Evolutionary conservation across 2,329 filamentous ascomycete species (phyloP).

Genomic region (Teratosphaeria epicoccoides): DNA sequence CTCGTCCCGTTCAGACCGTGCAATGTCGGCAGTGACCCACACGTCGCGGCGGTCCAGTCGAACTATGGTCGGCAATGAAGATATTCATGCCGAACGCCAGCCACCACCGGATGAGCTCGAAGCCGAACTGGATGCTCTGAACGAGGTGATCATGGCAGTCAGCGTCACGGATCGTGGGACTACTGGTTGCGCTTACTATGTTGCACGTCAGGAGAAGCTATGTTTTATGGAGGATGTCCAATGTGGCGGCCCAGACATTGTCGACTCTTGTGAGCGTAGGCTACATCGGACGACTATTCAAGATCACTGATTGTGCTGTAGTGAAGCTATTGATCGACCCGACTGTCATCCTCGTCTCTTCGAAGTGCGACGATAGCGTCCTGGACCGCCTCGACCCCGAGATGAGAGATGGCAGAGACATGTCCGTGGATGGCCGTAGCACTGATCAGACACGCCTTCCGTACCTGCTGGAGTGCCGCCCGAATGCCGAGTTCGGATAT

Average conservation of each 20-base stretch:
- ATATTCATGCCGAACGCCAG: slow-evolving; percentile 8
- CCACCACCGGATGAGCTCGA: slow-evolving; percentile 6
- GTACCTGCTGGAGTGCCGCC: slow-evolving; percentile 56
- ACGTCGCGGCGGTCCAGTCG: slow-evolving; percentile 5
- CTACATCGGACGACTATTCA: neutral
- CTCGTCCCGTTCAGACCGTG: slow-evolving; percentile 3
- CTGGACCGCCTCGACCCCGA: slow-evolving; percentile 34
- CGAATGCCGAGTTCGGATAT: slow-evolving; percentile 62
- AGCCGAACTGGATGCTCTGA: slow-evolving; percentile 37
- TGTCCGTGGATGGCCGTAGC: slow-evolving; percentile 16
- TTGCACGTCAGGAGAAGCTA: slow-evolving; percentile 57
- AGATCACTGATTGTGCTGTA: slow-evolving; percentile 21
- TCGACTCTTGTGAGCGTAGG: slow-evolving; percentile 33
- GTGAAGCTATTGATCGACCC: slow-evolving; percentile 53
- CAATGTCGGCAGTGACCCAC: slow-evolving; percentile 4
- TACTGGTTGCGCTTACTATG: slow-evolving; percentile 77
- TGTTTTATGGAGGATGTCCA: slow-evolving; percentile 68
- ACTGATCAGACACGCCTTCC: slow-evolving; percentile 43
- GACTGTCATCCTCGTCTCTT: slow-evolving; percentile 48
- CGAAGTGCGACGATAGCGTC: slow-evolving; percentile 42
- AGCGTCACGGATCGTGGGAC: slow-evolving; percentile 60
- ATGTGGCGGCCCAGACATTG: slow-evolving; percentile 54
- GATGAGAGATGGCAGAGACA: slow-evolving; percentile 16
- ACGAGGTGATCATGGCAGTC: slow-evolving; percentile 70
- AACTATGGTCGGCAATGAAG: slow-evolving; percentile 6